These are phyloP conservation scores for Nelumbo lutea DNA, from an alignment of 164 flowering plant species.

Conservation along the genomic window DNA sequence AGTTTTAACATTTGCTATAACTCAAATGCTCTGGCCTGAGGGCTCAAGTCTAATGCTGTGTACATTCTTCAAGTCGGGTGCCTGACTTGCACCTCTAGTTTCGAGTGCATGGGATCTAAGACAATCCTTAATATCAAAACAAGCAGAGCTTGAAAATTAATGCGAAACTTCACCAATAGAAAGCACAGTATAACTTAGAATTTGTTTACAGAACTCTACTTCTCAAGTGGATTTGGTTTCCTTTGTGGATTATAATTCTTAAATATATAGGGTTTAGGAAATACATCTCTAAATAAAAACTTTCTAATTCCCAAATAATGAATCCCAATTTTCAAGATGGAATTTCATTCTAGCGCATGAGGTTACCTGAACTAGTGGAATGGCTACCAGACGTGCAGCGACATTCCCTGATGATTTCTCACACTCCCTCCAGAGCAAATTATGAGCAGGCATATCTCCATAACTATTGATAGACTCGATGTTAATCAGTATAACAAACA, in stretches of 20 bases:
- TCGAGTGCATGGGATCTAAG: no score
- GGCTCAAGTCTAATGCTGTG: no score
- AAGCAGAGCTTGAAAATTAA: no score
- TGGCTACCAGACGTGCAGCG: slow-evolving; percentile 83
- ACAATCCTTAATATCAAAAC: no score
- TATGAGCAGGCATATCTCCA: slow-evolving; percentile 99
- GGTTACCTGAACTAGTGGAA: slow-evolving; percentile 88
- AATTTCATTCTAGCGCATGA: neutral
- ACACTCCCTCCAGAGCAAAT: slow-evolving; percentile 95
- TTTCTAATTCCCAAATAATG: neutral
- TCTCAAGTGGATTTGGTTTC: neutral
- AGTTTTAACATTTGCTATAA: no score
- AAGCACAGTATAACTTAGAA: neutral
- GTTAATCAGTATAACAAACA: slow-evolving; percentile 2
- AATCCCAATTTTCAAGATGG: neutral
- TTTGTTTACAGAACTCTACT: no score
- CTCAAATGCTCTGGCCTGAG: no score
- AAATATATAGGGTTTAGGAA: neutral
- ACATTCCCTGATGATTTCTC: slow-evolving; percentile 79
- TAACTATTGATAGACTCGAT: slow-evolving; percentile 35
- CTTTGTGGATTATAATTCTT: neutral
- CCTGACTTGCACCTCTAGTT: no score
- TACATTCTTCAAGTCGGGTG: no score
- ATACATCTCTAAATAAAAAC: neutral
- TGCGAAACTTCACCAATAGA: no score